A percentile compares a stretch with the other conserved stretches of the same genome.
These are phyloP conservation scores for Penicillium capsulatum DNA, from an alignment of 2,329 filamentous ascomycete species.

Conservation along the genomic window DNA sequence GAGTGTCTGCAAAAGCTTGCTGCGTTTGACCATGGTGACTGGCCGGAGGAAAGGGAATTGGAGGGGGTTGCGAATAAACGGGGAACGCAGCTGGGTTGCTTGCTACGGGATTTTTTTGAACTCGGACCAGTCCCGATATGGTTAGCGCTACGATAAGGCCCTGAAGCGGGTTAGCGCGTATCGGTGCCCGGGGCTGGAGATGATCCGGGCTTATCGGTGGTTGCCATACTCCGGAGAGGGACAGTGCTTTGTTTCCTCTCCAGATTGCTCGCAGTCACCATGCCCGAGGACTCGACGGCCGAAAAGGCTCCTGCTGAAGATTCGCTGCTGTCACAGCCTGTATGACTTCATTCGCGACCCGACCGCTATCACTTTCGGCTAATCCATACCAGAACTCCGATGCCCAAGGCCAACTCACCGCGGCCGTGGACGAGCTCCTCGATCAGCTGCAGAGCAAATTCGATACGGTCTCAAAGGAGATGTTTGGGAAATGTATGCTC, in stretches of 20 bases:
- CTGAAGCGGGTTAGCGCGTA: conserved; percentile 11
- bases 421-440: conserved; percentile 79
- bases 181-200: conserved; percentile 14
- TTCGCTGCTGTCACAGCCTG: conserved; percentile 24
- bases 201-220: conserved; percentile 29
- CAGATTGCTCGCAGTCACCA: conserved; percentile 7
- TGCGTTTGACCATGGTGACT: conserved; percentile 49
- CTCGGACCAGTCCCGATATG: conserved; percentile 18
- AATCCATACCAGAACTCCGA: conserved; percentile 23
- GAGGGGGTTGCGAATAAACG: conserved; percentile 10
- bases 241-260: not conserved
- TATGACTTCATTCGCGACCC: conserved; percentile 3
- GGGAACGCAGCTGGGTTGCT: conserved; percentile 17
- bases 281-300: conserved; percentile 22
- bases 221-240: conserved; percentile 2
- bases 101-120: conserved; percentile 34
- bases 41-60: conserved; percentile 10
- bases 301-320: conserved; percentile 19
- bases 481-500: conserved; percentile 77
- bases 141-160: conserved; percentile 25
- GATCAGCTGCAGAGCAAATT: conserved; percentile 84
- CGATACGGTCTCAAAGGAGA: conserved; percentile 74
- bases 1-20: conserved; percentile 56
- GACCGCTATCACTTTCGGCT: conserved; percentile 1
- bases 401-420: conserved; percentile 56